Evolutionary conservation across 139 green algal species (phyloP), one percentile per base, ranked within the genome.

Genomic region (Nannochloris sp.): DNA sequence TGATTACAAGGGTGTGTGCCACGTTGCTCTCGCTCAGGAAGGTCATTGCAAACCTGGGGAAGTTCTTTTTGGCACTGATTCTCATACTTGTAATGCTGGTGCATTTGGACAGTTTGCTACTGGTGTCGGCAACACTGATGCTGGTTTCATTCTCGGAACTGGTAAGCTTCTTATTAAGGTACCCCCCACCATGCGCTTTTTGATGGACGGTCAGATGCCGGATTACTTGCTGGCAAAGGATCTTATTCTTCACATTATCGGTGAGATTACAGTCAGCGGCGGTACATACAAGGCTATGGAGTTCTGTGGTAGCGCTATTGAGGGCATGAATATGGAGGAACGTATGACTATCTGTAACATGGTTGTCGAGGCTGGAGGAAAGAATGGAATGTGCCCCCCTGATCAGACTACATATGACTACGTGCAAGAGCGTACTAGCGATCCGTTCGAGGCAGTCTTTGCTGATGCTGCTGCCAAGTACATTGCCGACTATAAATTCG

Each of bases 271-370:
- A 12, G 89, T 96, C 54, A 61, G 70, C 19, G 83, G 85, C 25
- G 81, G 67, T 42, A 90, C 83, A 2, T 91, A 93, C 80, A 85
- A 84, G 70, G 80, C 84, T 32, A 92, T 97, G 89, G 90, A 97
- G 79, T 97, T 97, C 74, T 61, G 55, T 0, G 92, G 92, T 25
- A 76, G 62, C 7, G 88, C 90, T 14, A 78, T 97, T 1, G 71
- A 84, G 25, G 45, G 54, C 38, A 95, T 97, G 92, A 93, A 74
- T 78, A 97, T 97, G 92, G 92, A 97, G 68, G 92, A 96, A 69
- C 87, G 92, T 78, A 97, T 97, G 92, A 97, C 92, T 19, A 77
- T 97, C 31, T 96, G 89, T 83, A 97, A 97, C 85, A 97, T 97
- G 92, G 92, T 95, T 35, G 84, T 96, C 4, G 90, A 96, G 69